Percentiles rank a stretch among this genome's conserved stretches.
Conservation (phyloP, 1,139 yeast species). For the Protomyces macrosporus region DNA sequence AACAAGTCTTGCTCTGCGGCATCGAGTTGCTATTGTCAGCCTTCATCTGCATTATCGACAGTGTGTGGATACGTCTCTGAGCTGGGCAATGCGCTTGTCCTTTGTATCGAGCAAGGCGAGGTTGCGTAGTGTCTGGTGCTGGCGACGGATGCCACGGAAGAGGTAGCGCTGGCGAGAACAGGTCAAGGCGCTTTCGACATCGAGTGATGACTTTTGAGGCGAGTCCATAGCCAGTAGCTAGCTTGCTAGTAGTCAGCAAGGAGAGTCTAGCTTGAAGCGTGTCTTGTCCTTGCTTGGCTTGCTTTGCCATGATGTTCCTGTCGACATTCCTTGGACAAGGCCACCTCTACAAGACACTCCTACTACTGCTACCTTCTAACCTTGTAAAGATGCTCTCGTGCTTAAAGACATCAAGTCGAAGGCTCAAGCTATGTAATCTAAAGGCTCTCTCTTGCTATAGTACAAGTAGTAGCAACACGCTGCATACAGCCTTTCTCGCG, state of each 20-base stretch:
- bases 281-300: too few species aligned
- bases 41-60: background rate
- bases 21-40: conserved; percentile 8
- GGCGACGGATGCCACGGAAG: conserved; percentile 5
- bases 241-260: too few species aligned
- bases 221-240: background rate
- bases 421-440: too few species aligned
- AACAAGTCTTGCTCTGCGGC: conserved; percentile 11
- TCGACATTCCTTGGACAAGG: too few species aligned
- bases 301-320: too few species aligned
- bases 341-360: too few species aligned
- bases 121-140: conserved; percentile 12
- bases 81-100: background rate
- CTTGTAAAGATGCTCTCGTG: too few species aligned
- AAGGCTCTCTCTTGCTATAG: too few species aligned
- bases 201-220: background rate
- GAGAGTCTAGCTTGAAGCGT: too few species aligned
- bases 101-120: conserved; percentile 5
- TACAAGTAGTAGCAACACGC: background rate
- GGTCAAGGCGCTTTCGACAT: conserved; percentile 2
- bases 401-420: too few species aligned
- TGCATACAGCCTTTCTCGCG: conserved; percentile 56
- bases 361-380: too few species aligned
- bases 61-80: background rate
- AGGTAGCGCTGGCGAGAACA: conserved; percentile 16